phyloP scores from a whole-genome alignment of 2,329 filamentous ascomycete species.

The Thielaviopsis ethacetica region DNA sequence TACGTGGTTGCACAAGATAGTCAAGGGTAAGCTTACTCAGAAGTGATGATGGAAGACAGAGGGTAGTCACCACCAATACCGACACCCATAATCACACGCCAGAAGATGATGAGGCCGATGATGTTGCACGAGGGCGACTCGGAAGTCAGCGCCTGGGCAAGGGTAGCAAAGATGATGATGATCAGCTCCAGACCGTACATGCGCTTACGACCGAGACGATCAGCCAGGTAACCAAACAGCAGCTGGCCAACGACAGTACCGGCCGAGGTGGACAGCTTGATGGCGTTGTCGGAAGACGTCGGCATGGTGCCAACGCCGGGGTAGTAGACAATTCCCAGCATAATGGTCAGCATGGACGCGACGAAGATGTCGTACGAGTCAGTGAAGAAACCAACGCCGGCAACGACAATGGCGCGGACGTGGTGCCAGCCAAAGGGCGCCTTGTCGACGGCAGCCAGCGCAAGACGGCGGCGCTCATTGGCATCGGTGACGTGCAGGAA shows the following conservation, averaged over 20 bases:
- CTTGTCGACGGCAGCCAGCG: conserved; percentile 68
- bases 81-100: conserved; percentile 55
- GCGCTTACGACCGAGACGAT: conserved; percentile 57
- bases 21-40: conserved; percentile 37
- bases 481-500: conserved; percentile 49
- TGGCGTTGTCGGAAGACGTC: conserved; percentile 54
- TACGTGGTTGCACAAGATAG: background rate
- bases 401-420: conserved; percentile 58
- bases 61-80: conserved; percentile 49
- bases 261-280: conserved; percentile 67
- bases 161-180: conserved; percentile 62
- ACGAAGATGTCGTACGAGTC: conserved; percentile 73
- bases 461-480: conserved; percentile 63
- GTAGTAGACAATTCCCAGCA: conserved; percentile 68
- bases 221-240: conserved; percentile 62
- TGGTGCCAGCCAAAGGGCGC: conserved; percentile 77
- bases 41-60: conserved; percentile 68
- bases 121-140: conserved; percentile 46
- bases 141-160: conserved; percentile 53
- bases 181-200: conserved; percentile 64
- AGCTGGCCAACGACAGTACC: conserved; percentile 75
- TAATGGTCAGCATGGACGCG: conserved; percentile 32
- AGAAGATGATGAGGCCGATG: conserved; percentile 58
- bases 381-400: conserved; percentile 78
- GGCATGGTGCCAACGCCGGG: conserved; percentile 43